A percentile compares a stretch with the other conserved stretches of the same genome.
These are phyloP conservation scores for Leishmania guyanensis DNA, from an alignment of 208 protist species.

Conservation along the genomic window DNA sequence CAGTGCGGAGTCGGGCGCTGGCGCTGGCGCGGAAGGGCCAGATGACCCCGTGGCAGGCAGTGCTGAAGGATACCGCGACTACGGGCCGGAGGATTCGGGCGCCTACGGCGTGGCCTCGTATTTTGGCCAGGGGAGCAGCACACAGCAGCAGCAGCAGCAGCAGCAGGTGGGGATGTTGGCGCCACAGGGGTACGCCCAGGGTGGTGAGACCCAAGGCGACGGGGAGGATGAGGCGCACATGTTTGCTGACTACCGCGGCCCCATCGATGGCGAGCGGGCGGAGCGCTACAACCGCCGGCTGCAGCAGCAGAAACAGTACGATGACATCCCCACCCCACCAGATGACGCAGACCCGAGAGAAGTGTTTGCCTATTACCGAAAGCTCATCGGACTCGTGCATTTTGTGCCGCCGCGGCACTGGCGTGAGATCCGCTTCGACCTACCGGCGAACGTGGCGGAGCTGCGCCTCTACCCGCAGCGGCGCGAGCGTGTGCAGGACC, in stretches of 20 bases:
- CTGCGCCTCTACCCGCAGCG: conserved; percentile 65
- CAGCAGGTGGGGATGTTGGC: background rate
- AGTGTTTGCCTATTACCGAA: conserved; percentile 63
- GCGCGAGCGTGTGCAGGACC: conserved; percentile 53
- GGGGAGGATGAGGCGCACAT: conserved; percentile 18
- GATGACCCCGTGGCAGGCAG: background rate
- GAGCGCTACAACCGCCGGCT: conserved; percentile 18
- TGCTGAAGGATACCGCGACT: background rate
- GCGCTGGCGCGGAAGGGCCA: background rate
- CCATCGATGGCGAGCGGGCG: conserved; percentile 19
- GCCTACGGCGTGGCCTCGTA: background rate
- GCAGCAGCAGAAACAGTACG: conserved; percentile 31
- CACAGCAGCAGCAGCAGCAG: background rate
- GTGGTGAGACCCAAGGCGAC: conserved; percentile 2
- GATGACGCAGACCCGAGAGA: conserved; percentile 20
- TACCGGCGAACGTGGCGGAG: conserved; percentile 78
- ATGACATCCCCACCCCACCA: conserved; percentile 20
- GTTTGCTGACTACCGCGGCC: conserved; percentile 35
- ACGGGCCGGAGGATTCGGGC: background rate
- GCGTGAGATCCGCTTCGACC: conserved; percentile 71
- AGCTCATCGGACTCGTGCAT: conserved; percentile 46
- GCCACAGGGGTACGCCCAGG: conserved; percentile 1
- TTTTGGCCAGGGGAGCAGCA: background rate
- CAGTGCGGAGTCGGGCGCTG: background rate
- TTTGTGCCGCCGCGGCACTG: conserved; percentile 68